Conservation (phyloP, 345 rosid genomes). For the Raphanus raphanistrum region DNA sequence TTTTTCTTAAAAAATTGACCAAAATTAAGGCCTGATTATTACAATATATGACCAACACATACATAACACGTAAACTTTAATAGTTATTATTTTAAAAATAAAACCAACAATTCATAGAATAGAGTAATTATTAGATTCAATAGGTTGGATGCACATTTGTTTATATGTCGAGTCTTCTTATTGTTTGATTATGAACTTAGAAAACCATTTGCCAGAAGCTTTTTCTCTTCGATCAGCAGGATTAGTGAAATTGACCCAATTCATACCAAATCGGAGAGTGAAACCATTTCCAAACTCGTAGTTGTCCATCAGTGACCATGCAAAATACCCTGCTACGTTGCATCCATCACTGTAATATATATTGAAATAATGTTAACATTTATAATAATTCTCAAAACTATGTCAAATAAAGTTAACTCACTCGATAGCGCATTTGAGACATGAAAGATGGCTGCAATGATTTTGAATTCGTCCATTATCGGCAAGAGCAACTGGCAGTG, state of each 20-base stretch:
- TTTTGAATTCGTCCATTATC: conserved; percentile 26
- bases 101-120: neutral
- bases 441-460: conserved; percentile 35
- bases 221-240: conserved; percentile 31
- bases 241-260: conserved; percentile 37
- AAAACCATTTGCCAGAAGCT: conserved; percentile 36
- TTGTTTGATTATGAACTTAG: conserved; percentile 36
- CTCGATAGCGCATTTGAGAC: conserved; percentile 28
- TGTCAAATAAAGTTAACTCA: conserved; percentile 8
- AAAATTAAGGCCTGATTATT: neutral
- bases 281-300: conserved; percentile 32
- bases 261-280: conserved; percentile 35
- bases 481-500: conserved; percentile 16
- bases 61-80: neutral
- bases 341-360: conserved; percentile 18
- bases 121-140: neutral
- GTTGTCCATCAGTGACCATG: conserved; percentile 34
- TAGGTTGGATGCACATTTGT: neutral
- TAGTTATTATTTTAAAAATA: neutral
- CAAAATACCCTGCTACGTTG: conserved; percentile 31
- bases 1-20: neutral
- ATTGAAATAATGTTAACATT: neutral
- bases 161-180: neutral
- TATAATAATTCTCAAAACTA: neutral
- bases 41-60: neutral